Conservation (phyloP, 345 rosid genomes). For the Euclidium syriacum region DNA sequence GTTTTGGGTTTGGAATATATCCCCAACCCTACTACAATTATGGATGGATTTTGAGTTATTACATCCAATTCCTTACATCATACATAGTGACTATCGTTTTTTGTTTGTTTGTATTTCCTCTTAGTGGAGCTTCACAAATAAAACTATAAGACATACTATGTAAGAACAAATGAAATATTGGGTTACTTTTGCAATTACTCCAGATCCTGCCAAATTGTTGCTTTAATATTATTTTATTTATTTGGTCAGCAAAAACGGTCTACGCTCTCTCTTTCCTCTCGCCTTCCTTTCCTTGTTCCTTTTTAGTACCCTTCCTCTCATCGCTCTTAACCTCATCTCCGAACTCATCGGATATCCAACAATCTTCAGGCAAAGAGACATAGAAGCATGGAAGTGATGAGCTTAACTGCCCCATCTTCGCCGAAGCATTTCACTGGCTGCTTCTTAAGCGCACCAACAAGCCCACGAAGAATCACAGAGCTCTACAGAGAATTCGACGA, state of each 20-base stretch:
- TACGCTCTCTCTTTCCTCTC: constrained; percentile 3
- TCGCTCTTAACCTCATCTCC: constrained; percentile 2
- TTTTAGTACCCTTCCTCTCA: constrained; percentile 15
- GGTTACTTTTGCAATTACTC: neutral
- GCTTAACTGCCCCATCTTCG: constrained; percentile 64
- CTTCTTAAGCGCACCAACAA: constrained; percentile 73
- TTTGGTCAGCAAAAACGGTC: constrained; percentile 43
- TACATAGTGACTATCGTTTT: too few relatives aligned
- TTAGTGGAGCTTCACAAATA: neutral
- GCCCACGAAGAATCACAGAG: constrained; percentile 57
- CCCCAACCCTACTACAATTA: too few relatives aligned
- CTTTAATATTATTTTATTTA: neutral
- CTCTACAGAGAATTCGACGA: constrained; percentile 46
- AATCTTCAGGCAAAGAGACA: neutral
- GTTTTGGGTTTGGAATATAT: too few relatives aligned
- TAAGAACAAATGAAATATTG: neutral
- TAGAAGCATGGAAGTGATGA: constrained; percentile 46
- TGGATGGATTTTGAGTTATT: too few relatives aligned
- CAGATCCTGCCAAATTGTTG: neutral
- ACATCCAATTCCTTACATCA: too few relatives aligned
- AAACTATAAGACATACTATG: neutral
- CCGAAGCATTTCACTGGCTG: constrained; percentile 51
- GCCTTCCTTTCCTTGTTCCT: neutral
- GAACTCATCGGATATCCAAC: neutral
- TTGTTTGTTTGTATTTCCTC: too few relatives aligned